Percentiles rank a stretch among this genome's conserved stretches.
These are phyloP conservation scores for Backusella psychrophila DNA, from an alignment of 192 early-diverging fungal species.

Conservation along the genomic window DNA sequence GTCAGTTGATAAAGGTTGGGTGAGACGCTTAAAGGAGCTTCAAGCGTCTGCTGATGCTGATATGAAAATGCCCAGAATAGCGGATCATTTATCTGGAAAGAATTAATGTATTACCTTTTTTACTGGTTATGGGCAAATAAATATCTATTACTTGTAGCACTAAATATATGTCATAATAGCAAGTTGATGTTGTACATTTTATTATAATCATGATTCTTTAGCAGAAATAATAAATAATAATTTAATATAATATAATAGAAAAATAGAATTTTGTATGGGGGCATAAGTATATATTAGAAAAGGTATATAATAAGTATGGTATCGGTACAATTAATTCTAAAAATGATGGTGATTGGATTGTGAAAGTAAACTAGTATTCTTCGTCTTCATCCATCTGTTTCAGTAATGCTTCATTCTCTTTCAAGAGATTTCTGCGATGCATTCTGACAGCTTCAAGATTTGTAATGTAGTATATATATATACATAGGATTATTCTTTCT, in stretches of 20 bases:
- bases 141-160: no score
- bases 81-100: not conserved
- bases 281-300: not conserved
- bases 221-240: no score
- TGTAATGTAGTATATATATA: slow-evolving; percentile 18
- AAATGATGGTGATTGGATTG: not conserved
- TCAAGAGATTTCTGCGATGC: not conserved
- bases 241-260: not conserved
- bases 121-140: no score
- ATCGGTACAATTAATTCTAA: not conserved
- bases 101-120: not conserved
- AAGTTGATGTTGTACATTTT: no score
- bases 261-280: not conserved
- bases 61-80: not conserved
- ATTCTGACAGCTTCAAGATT: not conserved
- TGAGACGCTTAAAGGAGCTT: slow-evolving; percentile 6
- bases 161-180: no score
- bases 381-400: not conserved
- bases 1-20: slow-evolving; percentile 10
- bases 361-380: not conserved
- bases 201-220: no score
- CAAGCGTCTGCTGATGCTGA: not conserved
- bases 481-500: slow-evolving; percentile 13
- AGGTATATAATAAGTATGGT: not conserved
- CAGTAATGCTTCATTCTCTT: not conserved